These are phyloP conservation scores for Suillus sp. DNA, from an alignment of 768 basidiomycete genomes.

Conservation along the genomic window DNA sequence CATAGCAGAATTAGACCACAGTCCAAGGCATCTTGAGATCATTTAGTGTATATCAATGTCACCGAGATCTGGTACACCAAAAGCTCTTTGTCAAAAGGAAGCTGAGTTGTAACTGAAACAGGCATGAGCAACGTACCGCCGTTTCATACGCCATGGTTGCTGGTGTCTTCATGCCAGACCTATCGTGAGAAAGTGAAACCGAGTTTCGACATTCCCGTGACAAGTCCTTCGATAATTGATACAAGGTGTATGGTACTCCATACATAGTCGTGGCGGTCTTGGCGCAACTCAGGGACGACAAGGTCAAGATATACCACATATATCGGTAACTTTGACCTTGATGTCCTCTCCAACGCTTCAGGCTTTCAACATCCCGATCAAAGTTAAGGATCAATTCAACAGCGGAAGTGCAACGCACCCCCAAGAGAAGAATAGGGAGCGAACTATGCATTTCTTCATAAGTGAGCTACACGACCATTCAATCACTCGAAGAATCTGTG, in stretches of 20 bases:
- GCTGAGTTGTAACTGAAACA: not conserved
- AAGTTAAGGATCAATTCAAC: conserved; percentile 59
- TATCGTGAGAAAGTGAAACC: conserved; percentile 23
- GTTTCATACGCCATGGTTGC: not conserved
- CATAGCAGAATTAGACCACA: not conserved
- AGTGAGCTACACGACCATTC: conserved; percentile 40
- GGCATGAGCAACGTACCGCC: not conserved
- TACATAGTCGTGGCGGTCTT: conserved; percentile 55
- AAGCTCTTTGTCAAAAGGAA: not conserved
- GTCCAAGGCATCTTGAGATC: not conserved
- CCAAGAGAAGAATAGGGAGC: conserved; percentile 46
- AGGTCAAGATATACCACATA: not conserved
- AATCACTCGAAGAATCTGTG: conserved; percentile 45
- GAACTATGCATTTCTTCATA: conserved; percentile 38
- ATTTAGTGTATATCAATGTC: not conserved
- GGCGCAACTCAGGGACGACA: conserved; percentile 36
- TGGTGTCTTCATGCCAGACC: not conserved
- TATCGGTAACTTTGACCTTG: too few relatives aligned
- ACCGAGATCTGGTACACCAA: not conserved
- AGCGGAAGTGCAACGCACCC: conserved; percentile 55
- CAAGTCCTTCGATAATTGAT: conserved; percentile 47
- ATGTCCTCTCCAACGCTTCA: conserved; percentile 16
- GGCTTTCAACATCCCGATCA: conserved; percentile 41
- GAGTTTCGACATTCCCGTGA: conserved; percentile 27
- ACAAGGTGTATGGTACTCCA: conserved; percentile 48